These are phyloP conservation scores for Boletus subcaerulescens DNA, from an alignment of 768 basidiomycete genomes.

Conservation along the genomic window DNA sequence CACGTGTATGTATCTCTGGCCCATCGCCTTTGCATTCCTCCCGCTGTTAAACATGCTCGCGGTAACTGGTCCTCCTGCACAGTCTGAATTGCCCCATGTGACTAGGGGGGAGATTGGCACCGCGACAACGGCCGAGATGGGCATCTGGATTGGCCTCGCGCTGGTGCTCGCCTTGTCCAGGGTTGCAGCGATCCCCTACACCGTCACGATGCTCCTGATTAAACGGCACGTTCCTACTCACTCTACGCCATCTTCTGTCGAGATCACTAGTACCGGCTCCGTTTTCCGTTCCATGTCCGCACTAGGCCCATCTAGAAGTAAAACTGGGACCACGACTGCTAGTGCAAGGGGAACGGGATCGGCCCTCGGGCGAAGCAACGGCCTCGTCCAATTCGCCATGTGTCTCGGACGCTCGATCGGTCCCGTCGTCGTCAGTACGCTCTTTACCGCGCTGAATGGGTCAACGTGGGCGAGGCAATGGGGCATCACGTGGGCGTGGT, in stretches of 20 bases:
- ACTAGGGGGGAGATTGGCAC: not conserved
- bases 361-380: conserved; percentile 44
- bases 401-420: conserved; percentile 50
- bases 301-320: too few species aligned
- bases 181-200: conserved; percentile 26
- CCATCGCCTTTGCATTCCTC: not conserved
- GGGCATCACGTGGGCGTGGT: conserved; percentile 9
- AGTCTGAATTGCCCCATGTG: not conserved
- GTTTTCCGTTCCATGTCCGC: too few species aligned
- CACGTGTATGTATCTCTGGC: conserved; percentile 7
- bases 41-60: conserved; percentile 4
- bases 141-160: conserved; percentile 48
- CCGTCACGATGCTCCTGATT: conserved; percentile 56
- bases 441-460: conserved; percentile 14
- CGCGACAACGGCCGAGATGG: not conserved
- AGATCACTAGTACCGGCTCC: too few species aligned
- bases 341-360: not conserved
- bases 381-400: conserved; percentile 56
- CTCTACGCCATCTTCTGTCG: too few species aligned
- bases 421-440: conserved; percentile 38
- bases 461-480: conserved; percentile 4
- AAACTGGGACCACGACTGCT: too few species aligned
- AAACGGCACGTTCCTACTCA: conserved; percentile 35
- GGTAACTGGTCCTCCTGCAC: not conserved
- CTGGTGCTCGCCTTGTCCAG: conserved; percentile 38